Conservation (phyloP, 2,329 filamentous ascomycete species). For the Aspergillus clavatus region DNA sequence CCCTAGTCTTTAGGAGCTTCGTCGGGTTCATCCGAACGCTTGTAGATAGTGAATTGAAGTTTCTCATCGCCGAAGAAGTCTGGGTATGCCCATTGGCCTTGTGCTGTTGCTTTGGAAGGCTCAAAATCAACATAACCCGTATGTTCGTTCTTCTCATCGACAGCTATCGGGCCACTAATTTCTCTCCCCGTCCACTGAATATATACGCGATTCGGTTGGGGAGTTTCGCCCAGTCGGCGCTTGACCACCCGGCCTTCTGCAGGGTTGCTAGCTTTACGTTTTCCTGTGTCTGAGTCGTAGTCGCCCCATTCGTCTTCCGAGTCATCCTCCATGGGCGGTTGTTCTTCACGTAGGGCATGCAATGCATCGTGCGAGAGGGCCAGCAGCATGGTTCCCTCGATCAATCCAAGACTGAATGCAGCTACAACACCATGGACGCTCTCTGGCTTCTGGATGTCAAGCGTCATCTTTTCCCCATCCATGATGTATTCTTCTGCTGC, state of each 20-base stretch:
- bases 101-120: not conserved
- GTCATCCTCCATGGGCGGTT: not conserved
- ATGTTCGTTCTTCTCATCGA: not conserved
- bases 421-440: too few relatives aligned
- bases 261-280: not conserved
- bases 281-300: not conserved
- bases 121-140: conserved; percentile 1
- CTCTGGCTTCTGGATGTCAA: too few relatives aligned
- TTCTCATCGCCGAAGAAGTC: not conserved
- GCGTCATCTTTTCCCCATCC: too few relatives aligned
- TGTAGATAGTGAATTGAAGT: not conserved
- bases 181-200: not conserved
- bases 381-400: too few relatives aligned
- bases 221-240: not conserved
- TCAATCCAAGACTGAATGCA: too few relatives aligned
- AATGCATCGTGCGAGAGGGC: too few relatives aligned
- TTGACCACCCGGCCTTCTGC: not conserved
- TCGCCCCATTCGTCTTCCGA: not conserved
- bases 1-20: not conserved
- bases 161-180: not conserved
- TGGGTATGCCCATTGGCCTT: not conserved
- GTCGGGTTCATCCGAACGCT: not conserved
- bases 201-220: not conserved
- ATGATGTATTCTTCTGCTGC: too few relatives aligned
- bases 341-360: too few relatives aligned